A percentile compares a stretch with the other conserved stretches of the same genome.
These are phyloP conservation scores for Irpex sp. DNA, from an alignment of 1,284 basidiomycete genomes.

Conservation along the genomic window DNA sequence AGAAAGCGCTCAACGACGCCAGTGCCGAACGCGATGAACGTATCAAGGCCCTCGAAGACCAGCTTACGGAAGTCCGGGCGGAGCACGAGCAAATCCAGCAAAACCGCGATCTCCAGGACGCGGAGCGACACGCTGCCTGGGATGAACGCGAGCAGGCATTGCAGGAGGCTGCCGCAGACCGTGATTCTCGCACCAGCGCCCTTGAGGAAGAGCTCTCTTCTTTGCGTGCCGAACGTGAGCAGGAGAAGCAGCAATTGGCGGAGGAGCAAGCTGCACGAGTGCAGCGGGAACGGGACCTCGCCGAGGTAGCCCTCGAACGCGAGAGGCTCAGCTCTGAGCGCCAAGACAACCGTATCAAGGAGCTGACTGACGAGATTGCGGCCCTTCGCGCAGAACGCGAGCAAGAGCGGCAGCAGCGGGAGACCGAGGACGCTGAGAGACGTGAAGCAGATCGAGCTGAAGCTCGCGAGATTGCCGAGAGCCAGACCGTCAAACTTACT, in stretches of 20 bases:
- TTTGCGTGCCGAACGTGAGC: conserved; percentile 7
- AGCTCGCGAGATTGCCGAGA: conserved; percentile 4
- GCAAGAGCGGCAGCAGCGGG: conserved; percentile 5
- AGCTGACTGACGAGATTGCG: conserved; percentile 10
- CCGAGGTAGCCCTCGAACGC: conserved; percentile 7
- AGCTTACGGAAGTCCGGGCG: neutral
- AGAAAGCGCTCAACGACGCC: neutral
- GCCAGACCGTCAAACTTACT: neutral
- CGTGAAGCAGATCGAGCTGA: conserved; percentile 9
- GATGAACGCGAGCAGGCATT: conserved; percentile 2
- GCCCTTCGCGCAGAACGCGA: conserved; percentile 9
- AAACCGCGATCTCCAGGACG: neutral
- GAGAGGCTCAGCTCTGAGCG: conserved; percentile 5
- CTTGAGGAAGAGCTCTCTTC: conserved; percentile 6
- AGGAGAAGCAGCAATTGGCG: conserved; percentile 5
- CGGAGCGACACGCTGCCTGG: conserved; percentile 5
- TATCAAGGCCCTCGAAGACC: conserved; percentile 1
- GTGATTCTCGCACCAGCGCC: conserved; percentile 4
- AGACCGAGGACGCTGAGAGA: conserved; percentile 7
- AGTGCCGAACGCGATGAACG: neutral
- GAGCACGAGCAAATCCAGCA: conserved; percentile 1
- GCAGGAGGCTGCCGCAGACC: neutral
- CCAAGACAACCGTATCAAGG: conserved; percentile 11
- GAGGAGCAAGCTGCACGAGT: conserved; percentile 7
- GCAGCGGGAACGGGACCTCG: conserved; percentile 1